phyloP scores from a whole-genome alignment of 2,329 filamentous ascomycete genomes.

The Sporothrix phasma region DNA sequence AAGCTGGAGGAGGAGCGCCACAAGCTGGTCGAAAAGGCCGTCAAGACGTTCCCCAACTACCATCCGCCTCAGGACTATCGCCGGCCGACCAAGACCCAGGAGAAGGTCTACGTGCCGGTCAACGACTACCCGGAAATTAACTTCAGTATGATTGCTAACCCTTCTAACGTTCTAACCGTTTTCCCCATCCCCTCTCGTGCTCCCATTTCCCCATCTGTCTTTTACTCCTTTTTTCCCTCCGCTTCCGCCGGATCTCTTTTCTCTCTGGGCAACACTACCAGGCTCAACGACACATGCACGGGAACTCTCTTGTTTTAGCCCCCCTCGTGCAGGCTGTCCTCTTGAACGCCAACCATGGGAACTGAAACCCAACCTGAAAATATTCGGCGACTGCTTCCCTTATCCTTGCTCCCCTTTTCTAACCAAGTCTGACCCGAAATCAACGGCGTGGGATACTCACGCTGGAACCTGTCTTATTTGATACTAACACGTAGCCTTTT shows the following conservation, averaged over 20 bases:
- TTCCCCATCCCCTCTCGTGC: slow-evolving; percentile 26
- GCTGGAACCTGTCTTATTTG: slow-evolving; percentile 21
- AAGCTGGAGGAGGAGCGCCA: slow-evolving; percentile 96
- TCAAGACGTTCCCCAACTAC: slow-evolving; percentile 99
- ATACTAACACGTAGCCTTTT: slow-evolving; percentile 83
- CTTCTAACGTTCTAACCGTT: slow-evolving; percentile 68
- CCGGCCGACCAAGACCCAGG: slow-evolving; percentile 97
- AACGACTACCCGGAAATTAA: slow-evolving; percentile 99
- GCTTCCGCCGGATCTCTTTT: neutral
- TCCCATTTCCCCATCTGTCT: neutral
- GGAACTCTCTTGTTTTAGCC: neutral
- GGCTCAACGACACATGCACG: slow-evolving; percentile 26
- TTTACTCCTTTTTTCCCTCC: neutral
- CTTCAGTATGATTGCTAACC: slow-evolving; percentile 99
- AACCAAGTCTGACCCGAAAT: slow-evolving; percentile 24
- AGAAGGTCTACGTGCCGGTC: slow-evolving; percentile 99
- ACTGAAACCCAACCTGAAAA: slow-evolving; percentile 24
- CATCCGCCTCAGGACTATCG: slow-evolving; percentile 97
- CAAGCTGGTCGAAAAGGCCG: slow-evolving; percentile 96
- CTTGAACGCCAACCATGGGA: slow-evolving; percentile 23
- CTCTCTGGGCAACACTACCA: slow-evolving; percentile 25
- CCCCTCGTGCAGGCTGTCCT: slow-evolving; percentile 22
- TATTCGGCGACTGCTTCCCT: slow-evolving; percentile 2
- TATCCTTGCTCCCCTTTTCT: neutral
- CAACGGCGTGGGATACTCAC: neutral